These are phyloP conservation scores for Escallonia rubra DNA, from an alignment of 129 eudicot genomes.

Conservation along the genomic window DNA sequence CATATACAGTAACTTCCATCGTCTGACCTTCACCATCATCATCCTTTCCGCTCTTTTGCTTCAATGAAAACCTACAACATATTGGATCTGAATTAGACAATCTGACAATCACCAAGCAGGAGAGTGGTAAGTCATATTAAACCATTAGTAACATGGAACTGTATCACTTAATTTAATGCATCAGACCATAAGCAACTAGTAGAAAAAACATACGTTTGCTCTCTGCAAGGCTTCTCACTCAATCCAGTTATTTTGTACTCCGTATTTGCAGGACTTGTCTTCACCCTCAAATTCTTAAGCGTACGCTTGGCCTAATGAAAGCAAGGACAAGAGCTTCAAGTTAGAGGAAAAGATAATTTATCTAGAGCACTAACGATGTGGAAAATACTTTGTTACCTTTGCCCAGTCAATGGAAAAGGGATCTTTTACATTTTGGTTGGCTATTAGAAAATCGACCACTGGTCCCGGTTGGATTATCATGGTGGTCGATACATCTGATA, in stretches of 20 bases:
- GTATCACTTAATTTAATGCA: too few species aligned
- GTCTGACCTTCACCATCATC: conserved; percentile 45
- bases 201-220: conserved; percentile 48
- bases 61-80: conserved; percentile 54
- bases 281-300: conserved; percentile 78
- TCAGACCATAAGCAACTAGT: background rate
- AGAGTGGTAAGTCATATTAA: background rate
- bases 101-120: too few species aligned
- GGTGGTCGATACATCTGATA: conserved; percentile 74
- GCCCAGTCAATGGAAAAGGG: conserved; percentile 75
- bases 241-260: conserved; percentile 86
- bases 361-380: background rate
- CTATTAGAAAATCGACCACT: conserved; percentile 66
- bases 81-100: too few species aligned
- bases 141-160: background rate
- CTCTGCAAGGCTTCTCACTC: conserved; percentile 68
- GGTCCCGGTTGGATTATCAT: conserved; percentile 91
- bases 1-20: conserved; percentile 61
- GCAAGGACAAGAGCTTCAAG: background rate
- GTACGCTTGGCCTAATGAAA: conserved; percentile 66
- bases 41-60: conserved; percentile 41
- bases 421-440: conserved; percentile 74
- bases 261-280: conserved; percentile 41
- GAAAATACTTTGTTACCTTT: conserved; percentile 34
- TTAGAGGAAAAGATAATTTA: background rate